Evolutionary conservation across 257 asterid species (phyloP), one percentile per base, ranked within the genome.

Genomic region (Handroanthus guayacan): DNA sequence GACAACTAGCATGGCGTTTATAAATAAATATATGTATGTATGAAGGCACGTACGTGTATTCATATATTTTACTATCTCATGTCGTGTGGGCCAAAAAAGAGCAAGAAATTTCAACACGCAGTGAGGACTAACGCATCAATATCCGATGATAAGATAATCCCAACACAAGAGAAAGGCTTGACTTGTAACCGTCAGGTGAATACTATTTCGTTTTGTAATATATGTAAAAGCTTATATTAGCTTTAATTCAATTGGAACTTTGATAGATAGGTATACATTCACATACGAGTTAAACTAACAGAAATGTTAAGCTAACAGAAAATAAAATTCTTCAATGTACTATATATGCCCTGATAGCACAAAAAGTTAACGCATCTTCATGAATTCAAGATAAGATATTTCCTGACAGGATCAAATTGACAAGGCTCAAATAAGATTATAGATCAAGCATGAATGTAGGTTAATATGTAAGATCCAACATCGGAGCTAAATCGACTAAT

Each of bases 151-250:
- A 12, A 9, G 37, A 43, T 14, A 34, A 58, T 5, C 18, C 51
- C 60, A 16, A 45, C 66, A 38, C n/a, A 3, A 11, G 14, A 34
- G 11, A 51, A 12, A 44, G 17, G 20, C 25, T 75, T 75, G 79
- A 54, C 73, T 65, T 9, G 20, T 43, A 75, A 54, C 73, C 54
- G 67, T 66, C 79, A 66, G 38, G 51, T 65, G 61, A n/a, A 14
- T 38, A 75, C 4, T 9, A 18, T 38, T 65, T 55, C 43, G 71
- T 56, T 44, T 71, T 56, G 71, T 36, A 47, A n/a, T n/a, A 44
- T 47, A 34, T 10, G 6, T 9, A 25, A 9, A 57, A 0, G 9
- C 4, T 13, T 14, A 13, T 13, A 4, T 51, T n/a, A 2, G 20
- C 39, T 16, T 57, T 25, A 58, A 9, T 58, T 58, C 17, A 5